phyloP scores from a whole-genome alignment of 495 filamentous ascomycete genomes.

The Aspergillus avenaceus region DNA sequence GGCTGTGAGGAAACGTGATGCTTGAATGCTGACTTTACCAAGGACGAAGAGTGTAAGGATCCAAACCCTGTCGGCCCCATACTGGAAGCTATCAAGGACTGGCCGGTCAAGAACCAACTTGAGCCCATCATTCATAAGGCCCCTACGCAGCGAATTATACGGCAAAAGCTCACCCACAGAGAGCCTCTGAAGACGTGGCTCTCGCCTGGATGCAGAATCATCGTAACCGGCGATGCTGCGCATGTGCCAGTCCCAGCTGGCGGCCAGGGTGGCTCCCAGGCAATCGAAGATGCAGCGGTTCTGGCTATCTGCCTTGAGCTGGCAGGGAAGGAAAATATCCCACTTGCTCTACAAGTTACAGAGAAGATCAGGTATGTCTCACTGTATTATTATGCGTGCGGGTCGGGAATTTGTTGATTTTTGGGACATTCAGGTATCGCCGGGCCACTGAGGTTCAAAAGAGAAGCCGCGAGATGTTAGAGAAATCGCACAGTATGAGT shows the following conservation, averaged over 20 bases:
- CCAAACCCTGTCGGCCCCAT: not conserved
- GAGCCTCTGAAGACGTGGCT: not conserved
- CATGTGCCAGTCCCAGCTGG: not conserved
- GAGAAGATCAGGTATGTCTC: conserved; percentile 1
- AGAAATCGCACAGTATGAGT: not conserved
- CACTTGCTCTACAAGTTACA: not conserved
- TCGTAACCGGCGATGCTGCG: not conserved
- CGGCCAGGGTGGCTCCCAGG: not conserved
- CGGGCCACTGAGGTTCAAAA: not conserved
- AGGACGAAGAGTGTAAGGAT: not conserved
- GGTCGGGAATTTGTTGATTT: not conserved
- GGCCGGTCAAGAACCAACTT: not conserved
- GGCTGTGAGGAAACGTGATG: not conserved
- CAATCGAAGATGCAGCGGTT: not conserved
- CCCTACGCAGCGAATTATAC: not conserved
- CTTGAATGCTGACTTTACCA: not conserved
- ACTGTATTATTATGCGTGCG: not conserved
- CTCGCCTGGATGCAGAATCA: not conserved
- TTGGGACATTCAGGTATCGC: not conserved
- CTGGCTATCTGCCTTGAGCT: not conserved
- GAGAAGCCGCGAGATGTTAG: not conserved
- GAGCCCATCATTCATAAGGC: not conserved
- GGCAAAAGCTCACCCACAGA: not conserved
- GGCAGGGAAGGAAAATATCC: not conserved
- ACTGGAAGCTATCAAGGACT: not conserved